Conservation (phyloP, 2,329 filamentous ascomycete genomes). For the Clathrospora elynae region DNA sequence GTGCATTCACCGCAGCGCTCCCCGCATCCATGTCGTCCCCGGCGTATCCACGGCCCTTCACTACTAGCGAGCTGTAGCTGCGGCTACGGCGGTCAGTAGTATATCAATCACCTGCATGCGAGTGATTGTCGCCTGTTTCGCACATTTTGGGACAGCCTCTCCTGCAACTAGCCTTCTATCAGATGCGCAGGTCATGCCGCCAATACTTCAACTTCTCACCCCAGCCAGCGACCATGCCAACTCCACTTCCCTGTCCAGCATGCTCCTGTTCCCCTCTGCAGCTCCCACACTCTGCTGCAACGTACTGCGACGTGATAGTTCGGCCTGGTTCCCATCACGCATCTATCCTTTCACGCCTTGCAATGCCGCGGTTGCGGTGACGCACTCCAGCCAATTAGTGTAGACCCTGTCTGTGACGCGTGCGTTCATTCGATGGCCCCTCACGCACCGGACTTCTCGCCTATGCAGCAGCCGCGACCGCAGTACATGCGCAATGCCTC, state of each 20-base stretch:
- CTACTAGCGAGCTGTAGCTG: conserved; percentile 3
- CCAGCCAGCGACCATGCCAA: conserved; percentile 16
- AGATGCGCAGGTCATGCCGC: conserved; percentile 25
- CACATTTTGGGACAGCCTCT: conserved; percentile 3
- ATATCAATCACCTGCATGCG: conserved; percentile 2
- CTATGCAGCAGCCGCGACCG: conserved; percentile 22
- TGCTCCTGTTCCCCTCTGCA: conserved; percentile 2
- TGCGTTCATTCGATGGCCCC: conserved; percentile 35
- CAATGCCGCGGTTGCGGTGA: conserved; percentile 28
- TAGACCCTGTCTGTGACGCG: conserved; percentile 13
- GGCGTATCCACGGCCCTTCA: no score
- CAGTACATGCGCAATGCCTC: conserved; percentile 40
- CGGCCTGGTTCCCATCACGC: no score
- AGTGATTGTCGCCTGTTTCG: neutral
- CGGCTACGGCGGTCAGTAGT: conserved; percentile 12
- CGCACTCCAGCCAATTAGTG: conserved; percentile 35
- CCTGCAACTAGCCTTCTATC: conserved; percentile 16
- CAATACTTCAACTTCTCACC: conserved; percentile 14
- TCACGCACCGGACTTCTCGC: conserved; percentile 30
- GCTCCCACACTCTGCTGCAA: no score
- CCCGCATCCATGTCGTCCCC: no score
- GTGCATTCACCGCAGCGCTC: conserved; percentile 1
- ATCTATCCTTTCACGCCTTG: conserved; percentile 6
- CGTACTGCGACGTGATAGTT: no score
- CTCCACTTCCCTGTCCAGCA: conserved; percentile 8